phyloP scores from a whole-genome alignment of 345 rosid genomes.

The Isatis tinctoria region DNA sequence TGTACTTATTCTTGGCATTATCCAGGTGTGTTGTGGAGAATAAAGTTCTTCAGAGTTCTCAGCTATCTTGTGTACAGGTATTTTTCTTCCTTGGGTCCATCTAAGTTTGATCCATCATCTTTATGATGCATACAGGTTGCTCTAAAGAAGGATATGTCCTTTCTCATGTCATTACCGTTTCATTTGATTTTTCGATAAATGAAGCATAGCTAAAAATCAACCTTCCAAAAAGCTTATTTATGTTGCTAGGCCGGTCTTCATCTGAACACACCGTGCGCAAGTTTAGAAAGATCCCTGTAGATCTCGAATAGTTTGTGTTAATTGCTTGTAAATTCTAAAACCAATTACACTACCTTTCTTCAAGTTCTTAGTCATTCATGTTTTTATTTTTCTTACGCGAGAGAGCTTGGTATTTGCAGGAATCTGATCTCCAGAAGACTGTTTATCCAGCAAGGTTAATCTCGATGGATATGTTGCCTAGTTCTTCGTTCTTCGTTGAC shows the following conservation, averaged over 20 bases:
- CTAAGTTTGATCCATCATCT: not conserved
- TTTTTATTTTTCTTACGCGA: not conserved
- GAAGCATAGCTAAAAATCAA: too few species aligned
- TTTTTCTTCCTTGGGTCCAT: not conserved
- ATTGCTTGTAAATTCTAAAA: not conserved
- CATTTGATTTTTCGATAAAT: not conserved
- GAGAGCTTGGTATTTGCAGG: conserved; percentile 38
- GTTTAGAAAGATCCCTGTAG: not conserved
- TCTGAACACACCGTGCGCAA: not conserved
- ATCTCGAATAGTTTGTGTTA: not conserved
- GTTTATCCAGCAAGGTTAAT: conserved; percentile 67
- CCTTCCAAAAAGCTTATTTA: too few species aligned
- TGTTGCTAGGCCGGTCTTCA: not conserved
- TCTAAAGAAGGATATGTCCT: not conserved
- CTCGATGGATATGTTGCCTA: conserved; percentile 66
- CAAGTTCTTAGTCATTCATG: not conserved
- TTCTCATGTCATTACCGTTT: not conserved
- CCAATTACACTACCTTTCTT: not conserved
- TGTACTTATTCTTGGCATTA: conserved; percentile 20
- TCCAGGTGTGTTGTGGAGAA: conserved; percentile 95
- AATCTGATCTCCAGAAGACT: conserved; percentile 60
- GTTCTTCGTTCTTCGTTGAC: conserved; percentile 42
- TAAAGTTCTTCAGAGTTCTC: conserved; percentile 81
- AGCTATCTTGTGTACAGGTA: conserved; percentile 73
- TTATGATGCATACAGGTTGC: not conserved